Evolutionary conservation across 768 basidiomycete genomes (phyloP), one percentile per base, ranked within the genome.

Genomic region (Tubosaeta sp.): DNA sequence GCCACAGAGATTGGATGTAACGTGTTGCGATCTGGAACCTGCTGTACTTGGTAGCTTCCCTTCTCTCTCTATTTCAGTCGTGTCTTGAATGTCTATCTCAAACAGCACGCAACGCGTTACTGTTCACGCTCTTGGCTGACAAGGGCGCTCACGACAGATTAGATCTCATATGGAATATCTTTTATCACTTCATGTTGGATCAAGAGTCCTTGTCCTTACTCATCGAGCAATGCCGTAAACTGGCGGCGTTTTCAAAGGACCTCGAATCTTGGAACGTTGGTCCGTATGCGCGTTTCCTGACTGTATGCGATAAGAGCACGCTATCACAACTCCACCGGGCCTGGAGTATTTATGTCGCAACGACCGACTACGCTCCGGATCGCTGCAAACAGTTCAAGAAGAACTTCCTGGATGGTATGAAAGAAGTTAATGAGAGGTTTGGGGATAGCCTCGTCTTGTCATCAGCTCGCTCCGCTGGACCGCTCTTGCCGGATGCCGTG

Each of bases 111-210:
- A 69, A 67, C 16, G 57, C 61, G 4, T 29, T 65, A 11, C 40
- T 67, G 5, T 65, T 67, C 49, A 61, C 66, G 6, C 55, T 69
- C 27, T 49, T 67, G 43, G 63, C 59, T 3, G 66, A 67, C 36
- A 48, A 59, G 12, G 57, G 51, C 0, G 56, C 55, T 44, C 55
- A 48, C 46, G 41, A 55, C 3, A 58, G 21, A 24, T 19, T 53
- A 2, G 50, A 68, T 3, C 47, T 46, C 34, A 46, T 68, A 21
- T 69, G 66, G 68, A 66, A 69, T 29, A 63, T 68, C 30, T 61
- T 68, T 31, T 69, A 68, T 52, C 68, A 68, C 46, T 43, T 68
- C 24, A 8, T 55, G 29, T 44, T 67, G 44, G 66, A 68, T 44
- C 51, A 55, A 40, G 55, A 43, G 2, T 63, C 68, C 1, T 44